Base-by-base conservation (phyloP, 1,284 basidiomycete genomes). In the Tilletiaria anomala region DNA sequence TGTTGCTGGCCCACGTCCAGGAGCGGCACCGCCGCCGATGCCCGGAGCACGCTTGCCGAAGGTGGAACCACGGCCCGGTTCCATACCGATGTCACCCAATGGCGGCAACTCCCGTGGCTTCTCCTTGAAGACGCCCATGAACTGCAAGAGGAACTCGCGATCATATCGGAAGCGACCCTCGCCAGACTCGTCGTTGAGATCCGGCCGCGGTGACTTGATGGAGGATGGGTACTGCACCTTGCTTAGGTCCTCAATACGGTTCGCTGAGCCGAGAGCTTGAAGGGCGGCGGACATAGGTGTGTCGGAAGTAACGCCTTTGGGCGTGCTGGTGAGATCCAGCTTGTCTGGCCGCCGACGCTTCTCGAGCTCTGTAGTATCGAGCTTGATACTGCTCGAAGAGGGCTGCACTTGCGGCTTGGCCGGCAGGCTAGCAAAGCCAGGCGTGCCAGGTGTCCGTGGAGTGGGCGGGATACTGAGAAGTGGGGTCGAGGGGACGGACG, bases 131-230 rank as follows among this genome's bases (percentile, higher is more conserved):
- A 93, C 73, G 31, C 73, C 72, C 86, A 94, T 93, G 73, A 97
- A 99, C 67, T 99, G 93, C 51, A 99, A 71, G 22, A 97, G 75
- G 78, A 97, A 97, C 34, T 91, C 86, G 37, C 91, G 86, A 69
- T 96, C 88, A 69, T 97, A 97, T 58, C 89, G 80, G 75, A 87
- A 94, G 70, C 88, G 91, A 58, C 89, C 87, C 59, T 82, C 80
- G 46, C 70, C 63, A 14, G 81, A 81, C 47, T 81, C 77, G 45
- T 76, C 73, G 69, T 94, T 96, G 56, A 96, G 79, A 58, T 86
- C 83, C 6, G 80, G 70, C 54, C 76, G 77, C 3, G 89, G 91
- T 49, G 87, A 85, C 67, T 75, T 75, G 66, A 89, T 76, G 35
- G 82, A 78, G 44, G 78, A 78, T 3, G 89, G 89, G 64, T 99